Conservation (phyloP, 1,284 basidiomycete genomes). For the Phaffia rhodozyma region DNA sequence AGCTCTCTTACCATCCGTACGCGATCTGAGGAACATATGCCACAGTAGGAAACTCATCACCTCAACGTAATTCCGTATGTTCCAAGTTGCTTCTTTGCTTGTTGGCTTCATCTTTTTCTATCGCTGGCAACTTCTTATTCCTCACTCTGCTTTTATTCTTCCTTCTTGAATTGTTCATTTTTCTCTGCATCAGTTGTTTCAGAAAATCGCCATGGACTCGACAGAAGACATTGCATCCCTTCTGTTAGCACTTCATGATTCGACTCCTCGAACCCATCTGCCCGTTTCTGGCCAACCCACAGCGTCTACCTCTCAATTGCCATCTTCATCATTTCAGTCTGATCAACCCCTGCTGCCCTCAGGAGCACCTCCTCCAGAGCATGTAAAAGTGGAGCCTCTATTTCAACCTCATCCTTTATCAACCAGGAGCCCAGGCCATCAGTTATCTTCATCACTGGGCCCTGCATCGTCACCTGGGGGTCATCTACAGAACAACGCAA, state of each 20-base stretch:
- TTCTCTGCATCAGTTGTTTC: not conserved
- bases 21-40: too few species aligned
- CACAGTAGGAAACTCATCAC: too few species aligned
- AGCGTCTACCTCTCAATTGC: not conserved
- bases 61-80: too few species aligned
- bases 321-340: not conserved
- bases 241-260: conserved; percentile 8
- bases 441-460: conserved; percentile 10
- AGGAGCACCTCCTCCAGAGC: not conserved
- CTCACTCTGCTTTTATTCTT: not conserved
- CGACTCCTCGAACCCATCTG: not conserved
- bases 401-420: not conserved
- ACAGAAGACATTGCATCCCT: conserved; percentile 5
- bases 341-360: not conserved
- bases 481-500: too few species aligned
- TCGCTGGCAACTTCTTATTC: not conserved
- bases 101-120: not conserved
- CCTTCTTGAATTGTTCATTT: not conserved
- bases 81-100: not conserved
- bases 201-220: not conserved
- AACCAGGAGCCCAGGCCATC: not conserved
- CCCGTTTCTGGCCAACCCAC: not conserved
- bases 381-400: not conserved
- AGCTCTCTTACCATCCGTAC: too few species aligned
- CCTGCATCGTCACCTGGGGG: not conserved